A percentile compares a stretch with the other conserved stretches of the same genome.
Conservation (phyloP, 805 yeast species). For the Sungouiella blattae region DNA sequence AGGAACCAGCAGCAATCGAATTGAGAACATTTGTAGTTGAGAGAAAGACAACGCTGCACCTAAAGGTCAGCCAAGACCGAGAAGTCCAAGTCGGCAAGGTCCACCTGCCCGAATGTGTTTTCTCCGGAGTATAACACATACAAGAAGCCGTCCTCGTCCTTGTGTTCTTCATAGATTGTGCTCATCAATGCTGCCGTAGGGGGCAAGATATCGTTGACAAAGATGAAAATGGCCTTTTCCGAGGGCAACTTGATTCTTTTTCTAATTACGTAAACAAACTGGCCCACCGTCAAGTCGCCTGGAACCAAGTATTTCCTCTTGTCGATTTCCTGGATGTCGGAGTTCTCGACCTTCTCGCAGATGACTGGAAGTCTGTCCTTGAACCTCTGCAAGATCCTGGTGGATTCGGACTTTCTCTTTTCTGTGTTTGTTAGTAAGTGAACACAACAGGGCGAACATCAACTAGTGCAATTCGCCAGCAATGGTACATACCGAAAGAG, state of each 20-base stretch:
- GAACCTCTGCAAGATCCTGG: conserved; percentile 84
- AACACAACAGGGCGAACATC: not conserved
- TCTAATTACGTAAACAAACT: conserved; percentile 95
- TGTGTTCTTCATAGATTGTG: conserved; percentile 91
- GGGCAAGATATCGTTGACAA: conserved; percentile 94
- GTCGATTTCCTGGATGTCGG: conserved; percentile 94
- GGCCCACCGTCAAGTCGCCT: conserved; percentile 93
- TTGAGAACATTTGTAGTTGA: not conserved
- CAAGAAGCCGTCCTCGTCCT: conserved; percentile 96
- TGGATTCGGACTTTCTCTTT: conserved; percentile 92
- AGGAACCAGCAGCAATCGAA: not conserved
- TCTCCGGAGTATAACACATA: conserved; percentile 96
- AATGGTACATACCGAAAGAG: conserved; percentile 69
- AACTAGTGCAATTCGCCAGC: not conserved
- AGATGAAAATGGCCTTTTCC: conserved; percentile 96
- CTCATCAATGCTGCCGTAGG: conserved; percentile 98
- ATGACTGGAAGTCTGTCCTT: conserved; percentile 92
- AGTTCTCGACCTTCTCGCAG: conserved; percentile 95
- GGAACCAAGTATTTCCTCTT: conserved; percentile 97
- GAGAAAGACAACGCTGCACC: not conserved
- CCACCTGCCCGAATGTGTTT: conserved; percentile 80
- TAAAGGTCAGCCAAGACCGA: conserved; percentile 7
- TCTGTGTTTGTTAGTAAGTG: conserved; percentile 38
- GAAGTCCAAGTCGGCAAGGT: conserved; percentile 18
- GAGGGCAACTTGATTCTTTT: conserved; percentile 94